Evolutionary conservation across 352 stramenopile genomes (phyloP), one percentile per base, ranked within the genome.

Genomic region (Phytopythium litorale): DNA sequence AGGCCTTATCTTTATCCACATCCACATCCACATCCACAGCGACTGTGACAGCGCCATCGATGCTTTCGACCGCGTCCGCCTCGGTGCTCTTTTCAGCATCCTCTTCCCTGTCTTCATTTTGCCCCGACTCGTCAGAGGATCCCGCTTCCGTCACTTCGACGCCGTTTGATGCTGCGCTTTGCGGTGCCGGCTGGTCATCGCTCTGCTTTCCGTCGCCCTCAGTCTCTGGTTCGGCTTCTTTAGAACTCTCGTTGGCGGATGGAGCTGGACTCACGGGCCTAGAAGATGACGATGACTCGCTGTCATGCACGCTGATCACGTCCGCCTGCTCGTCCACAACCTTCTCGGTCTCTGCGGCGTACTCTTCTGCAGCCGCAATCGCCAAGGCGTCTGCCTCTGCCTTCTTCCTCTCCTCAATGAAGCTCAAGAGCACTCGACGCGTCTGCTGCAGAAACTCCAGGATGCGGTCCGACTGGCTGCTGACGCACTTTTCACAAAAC

Each of bases 361-460:
- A 11, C 15, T 15, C 51, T 15, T 40, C 46, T 21, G 32, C 56
- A 0, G 33, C 30, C 7, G 43, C n/a, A 19, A 48, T 25, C 6
- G 51, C 7, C 12, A 45, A 32, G 3, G 46, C 42, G 40, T 61
- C 50, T 16, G 40, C 30, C 8, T 57, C 51, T 11, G 58, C 50
- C 45, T 33, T 38, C 53, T 69, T 73, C 45, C 67, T 53, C 45
- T 72, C 60, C 28, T 48, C 57, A 28, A 84, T 78, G 15, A 62
- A 71, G 42, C 84, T 68, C 32, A 76, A 63, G 0, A 87, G 60
- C 9, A 91, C 80, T 9, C 81, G 79, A 12, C 76, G 71, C 15
- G 77, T 84, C 40, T 91, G 81, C 50, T 86, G 77, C 16, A 91
- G 62, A 54, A 91, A 91, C 32, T 87, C 76, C 13, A 88, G 68